Evolutionary conservation across 495 filamentous ascomycete species (phyloP).

Genomic region (Neurospora sp.): DNA sequence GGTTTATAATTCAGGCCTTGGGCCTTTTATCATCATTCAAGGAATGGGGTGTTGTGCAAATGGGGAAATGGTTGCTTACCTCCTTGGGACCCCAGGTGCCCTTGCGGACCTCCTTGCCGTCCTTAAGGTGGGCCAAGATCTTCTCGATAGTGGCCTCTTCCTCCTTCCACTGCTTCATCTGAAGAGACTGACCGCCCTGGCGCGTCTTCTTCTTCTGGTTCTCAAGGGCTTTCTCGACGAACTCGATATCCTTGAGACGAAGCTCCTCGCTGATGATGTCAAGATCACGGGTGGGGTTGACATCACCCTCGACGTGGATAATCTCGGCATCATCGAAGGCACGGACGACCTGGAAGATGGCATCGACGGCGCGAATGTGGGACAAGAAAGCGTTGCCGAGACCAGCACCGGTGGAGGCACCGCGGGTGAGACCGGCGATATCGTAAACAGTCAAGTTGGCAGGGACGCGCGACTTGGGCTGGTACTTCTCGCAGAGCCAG

Average conservation of each 20-base stretch:
- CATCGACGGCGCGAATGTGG: conserved; percentile 98
- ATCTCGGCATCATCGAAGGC: conserved; percentile 99
- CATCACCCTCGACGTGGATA: conserved; percentile 98
- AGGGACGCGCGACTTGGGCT: conserved; percentile 90
- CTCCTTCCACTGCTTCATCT: conserved; percentile 96
- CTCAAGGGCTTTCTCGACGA: conserved; percentile 90
- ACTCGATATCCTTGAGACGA: conserved; percentile 97
- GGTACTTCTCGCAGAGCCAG: conserved; percentile 92
- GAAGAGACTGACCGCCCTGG: conserved; percentile 87
- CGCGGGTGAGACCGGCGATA: conserved; percentile 94
- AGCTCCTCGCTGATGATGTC: conserved; percentile 96
- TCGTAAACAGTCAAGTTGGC: conserved; percentile 98
- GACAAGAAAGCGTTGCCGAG: conserved; percentile 97
- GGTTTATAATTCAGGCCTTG: conserved; percentile 90
- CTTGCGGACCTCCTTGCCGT: conserved; percentile 86
- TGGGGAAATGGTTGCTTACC: conserved; percentile 49
- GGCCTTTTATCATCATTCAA: conserved; percentile 97
- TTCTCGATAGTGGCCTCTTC: conserved; percentile 89
- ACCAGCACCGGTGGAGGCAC: conserved; percentile 94
- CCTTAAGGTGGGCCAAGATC: conserved; percentile 69
- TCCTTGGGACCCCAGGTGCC: conserved; percentile 88
- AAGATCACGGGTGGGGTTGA: conserved; percentile 87
- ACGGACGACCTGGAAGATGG: conserved; percentile 98
- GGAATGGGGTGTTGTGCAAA: conserved; percentile 3
- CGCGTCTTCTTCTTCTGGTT: conserved; percentile 83